Conservation (phyloP, 306 rosid species). For the Hippophae gyantsensis region DNA sequence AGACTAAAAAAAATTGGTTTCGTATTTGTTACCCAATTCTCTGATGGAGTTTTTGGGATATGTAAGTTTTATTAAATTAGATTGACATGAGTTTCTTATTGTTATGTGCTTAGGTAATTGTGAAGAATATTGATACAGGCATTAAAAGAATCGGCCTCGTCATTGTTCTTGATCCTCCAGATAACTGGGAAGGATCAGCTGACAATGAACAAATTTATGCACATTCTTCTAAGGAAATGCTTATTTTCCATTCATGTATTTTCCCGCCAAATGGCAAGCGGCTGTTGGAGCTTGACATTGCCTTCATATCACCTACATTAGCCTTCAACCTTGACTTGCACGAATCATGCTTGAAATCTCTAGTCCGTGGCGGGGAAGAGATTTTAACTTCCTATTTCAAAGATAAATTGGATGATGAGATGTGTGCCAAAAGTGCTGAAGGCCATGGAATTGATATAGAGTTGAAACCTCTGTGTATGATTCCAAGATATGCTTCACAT, state of each 20-base stretch:
- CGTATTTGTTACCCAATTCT: too few species aligned
- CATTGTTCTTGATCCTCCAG: conserved; percentile 67
- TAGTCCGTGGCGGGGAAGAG: conserved; percentile 50
- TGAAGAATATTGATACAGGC: conserved; percentile 55
- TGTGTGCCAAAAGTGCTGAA: conserved; percentile 16
- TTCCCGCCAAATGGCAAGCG: conserved; percentile 29
- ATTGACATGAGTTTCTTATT: background rate
- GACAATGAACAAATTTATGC: conserved; percentile 22
- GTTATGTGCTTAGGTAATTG: conserved; percentile 40
- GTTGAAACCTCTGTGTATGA: conserved; percentile 35
- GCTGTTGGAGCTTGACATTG: conserved; percentile 32
- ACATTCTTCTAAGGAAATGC: conserved; percentile 36
- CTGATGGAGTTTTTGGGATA: background rate
- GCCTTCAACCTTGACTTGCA: conserved; percentile 84
- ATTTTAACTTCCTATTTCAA: conserved; percentile 49
- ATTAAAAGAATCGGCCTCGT: conserved; percentile 55
- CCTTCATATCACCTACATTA: conserved; percentile 64
- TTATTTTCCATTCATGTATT: conserved; percentile 53
- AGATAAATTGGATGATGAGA: conserved; percentile 35
- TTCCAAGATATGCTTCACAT: conserved; percentile 69
- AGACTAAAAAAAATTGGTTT: too few species aligned
- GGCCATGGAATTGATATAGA: conserved; percentile 34
- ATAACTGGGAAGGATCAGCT: conserved; percentile 12
- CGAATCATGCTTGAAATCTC: conserved; percentile 54
- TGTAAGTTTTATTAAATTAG: background rate